phyloP scores from a whole-genome alignment of 306 rosid species.

The Potentilla sterilis region DNA sequence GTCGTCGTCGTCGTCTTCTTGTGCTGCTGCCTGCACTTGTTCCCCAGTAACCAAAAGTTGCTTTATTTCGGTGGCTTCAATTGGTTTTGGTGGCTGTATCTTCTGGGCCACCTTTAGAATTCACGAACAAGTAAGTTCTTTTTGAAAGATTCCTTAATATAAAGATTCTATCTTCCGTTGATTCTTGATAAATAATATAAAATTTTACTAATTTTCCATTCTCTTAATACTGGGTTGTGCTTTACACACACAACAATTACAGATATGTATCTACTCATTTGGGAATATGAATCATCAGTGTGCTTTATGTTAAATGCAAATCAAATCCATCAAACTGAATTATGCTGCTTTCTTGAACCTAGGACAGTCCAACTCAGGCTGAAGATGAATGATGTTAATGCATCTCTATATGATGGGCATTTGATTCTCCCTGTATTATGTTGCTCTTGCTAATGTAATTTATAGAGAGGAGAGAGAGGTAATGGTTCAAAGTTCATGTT shows the following conservation, averaged over 20 bases:
- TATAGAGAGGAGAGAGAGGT: neutral
- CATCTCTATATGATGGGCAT: neutral
- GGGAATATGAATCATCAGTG: conserved; percentile 1
- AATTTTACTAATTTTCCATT: neutral
- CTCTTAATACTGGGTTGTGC: neutral
- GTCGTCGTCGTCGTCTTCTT: neutral
- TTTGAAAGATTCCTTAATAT: neutral
- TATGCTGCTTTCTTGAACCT: neutral
- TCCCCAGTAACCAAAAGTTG: neutral
- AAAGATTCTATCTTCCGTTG: neutral
- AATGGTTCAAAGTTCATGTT: conserved; percentile 4
- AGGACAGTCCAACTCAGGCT: neutral
- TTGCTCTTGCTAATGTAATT: neutral
- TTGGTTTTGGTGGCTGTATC: conserved; percentile 6
- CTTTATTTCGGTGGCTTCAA: neutral
- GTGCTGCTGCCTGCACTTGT: neutral
- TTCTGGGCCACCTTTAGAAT: conserved; percentile 1
- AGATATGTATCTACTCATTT: neutral
- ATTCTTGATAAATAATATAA: neutral
- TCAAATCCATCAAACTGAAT: neutral
- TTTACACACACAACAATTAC: neutral
- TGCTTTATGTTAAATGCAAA: neutral
- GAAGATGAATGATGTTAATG: neutral
- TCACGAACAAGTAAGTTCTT: conserved; percentile 2
- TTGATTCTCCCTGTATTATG: neutral